Base-by-base conservation (phyloP, 768 basidiomycete species). In the Amanita thiersii region DNA sequence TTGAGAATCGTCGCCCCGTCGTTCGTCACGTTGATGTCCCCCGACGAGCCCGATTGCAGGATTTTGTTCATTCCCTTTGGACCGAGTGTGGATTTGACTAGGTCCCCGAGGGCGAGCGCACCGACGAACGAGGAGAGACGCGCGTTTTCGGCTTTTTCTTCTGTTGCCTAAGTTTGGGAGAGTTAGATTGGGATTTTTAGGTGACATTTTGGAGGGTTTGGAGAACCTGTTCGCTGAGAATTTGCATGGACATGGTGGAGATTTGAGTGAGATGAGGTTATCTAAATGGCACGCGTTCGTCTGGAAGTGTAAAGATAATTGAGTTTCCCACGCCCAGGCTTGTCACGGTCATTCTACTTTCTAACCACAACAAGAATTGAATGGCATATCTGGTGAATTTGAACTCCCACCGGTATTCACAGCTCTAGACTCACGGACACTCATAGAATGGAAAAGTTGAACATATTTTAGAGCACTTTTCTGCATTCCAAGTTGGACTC, bases 1-100 rank as follows among this genome's bases (percentile, higher is more conserved):
- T 97, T 98, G 44, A 99, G 77, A 54, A 98, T 99, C 35, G 96
- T 98, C 3, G 96, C 96, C 3, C 96, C 96, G 60, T 99, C 96
- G 63, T 99, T 99, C 8, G 96, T 99, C 37, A 99, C 94, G 49
- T 82, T 96, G 54, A 99, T 87, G 20, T 92, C 87, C 4, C 91
- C 90, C 0, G 84, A 78, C 4, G 91, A 88, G 1, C 63, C 79
- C 1, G 90, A 93, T 62, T 93, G 94, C 11, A 99, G 78, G 48
- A 99, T 98, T 70, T 98, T 98, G 80, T 97, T 98, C 94, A 98
- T 99, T 42, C 96, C 96, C 63, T 99, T 98, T 17, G 96, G 96
- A 6, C 96, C 96, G 2, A 99, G 75, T 5, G 96, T 99, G 1
- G 92, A 94, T 66, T 98, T 98, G 55, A 99, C 94, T 50, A 99